phyloP scores from a whole-genome alignment of 495 filamentous ascomycete genomes.

The Aspergillus cristatus region DNA sequence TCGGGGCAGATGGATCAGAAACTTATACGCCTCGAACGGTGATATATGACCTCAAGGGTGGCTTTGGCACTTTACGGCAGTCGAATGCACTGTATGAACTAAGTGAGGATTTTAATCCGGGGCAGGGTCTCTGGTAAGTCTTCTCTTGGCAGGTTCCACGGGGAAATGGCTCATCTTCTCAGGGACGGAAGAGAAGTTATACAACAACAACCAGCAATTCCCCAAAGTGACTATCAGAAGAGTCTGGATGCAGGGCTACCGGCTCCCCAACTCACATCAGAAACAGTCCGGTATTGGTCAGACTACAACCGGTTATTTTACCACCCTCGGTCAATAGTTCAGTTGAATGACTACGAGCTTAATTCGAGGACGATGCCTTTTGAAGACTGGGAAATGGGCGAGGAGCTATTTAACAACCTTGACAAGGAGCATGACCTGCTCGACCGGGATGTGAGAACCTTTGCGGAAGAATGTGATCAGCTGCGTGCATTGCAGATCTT shows the following conservation, averaged over 20 bases:
- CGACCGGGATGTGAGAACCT: constrained; percentile 77
- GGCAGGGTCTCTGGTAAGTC: constrained; percentile 53
- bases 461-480: constrained; percentile 88
- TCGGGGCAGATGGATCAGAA: constrained; percentile 68
- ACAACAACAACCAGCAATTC: constrained; percentile 57
- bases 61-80: constrained; percentile 80
- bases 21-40: constrained; percentile 87
- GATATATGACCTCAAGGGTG: constrained; percentile 90
- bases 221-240: constrained; percentile 62
- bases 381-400: constrained; percentile 69
- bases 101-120: constrained; percentile 38
- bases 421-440: constrained; percentile 82
- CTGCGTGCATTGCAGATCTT: constrained; percentile 83
- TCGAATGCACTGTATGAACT: constrained; percentile 84
- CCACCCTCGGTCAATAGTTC: constrained; percentile 81
- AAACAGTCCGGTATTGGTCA: constrained; percentile 84
- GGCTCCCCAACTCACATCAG: constrained; percentile 51
- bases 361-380: constrained; percentile 71
- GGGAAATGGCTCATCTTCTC: not conserved
- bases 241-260: constrained; percentile 60
- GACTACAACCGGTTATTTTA: constrained; percentile 89
- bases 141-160: not conserved
- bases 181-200: constrained; percentile 65
- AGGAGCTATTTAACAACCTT: constrained; percentile 71
- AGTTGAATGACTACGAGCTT: constrained; percentile 80